Base-by-base conservation (phyloP, 176 grass and related monocot genomes). In the Juncus inflexus region DNA sequence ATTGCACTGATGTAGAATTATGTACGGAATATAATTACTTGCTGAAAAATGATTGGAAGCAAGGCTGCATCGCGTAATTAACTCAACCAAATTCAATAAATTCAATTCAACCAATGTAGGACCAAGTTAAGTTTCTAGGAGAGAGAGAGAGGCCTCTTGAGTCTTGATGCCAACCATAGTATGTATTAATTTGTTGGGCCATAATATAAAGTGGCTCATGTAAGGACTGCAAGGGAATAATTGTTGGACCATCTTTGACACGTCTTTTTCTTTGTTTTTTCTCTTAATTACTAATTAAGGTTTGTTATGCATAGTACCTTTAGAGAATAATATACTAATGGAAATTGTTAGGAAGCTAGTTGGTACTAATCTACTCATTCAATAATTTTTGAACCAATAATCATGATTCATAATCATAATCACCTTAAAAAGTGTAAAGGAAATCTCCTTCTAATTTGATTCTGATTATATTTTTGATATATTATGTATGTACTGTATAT, bases 301-400 rank as follows among this genome's bases (percentile, higher is more conserved):
- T 5, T 51, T 67, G 64, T 67, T 2, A 47, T 47, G 43, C 8
- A 67, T 19, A 28, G 19, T 16, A 7, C 14, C 47, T 50, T 67
- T 36, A 53, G 36, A 35, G 38, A 50, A 14, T 42, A 47, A 9
- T 47, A 70, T 58, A 6, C 43, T 5, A 60, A 55, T 55, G 55
- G 68, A 71, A 71, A 41, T 19, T 71, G 68, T 52, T 71, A 56
- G 12, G 68, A 71, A 71, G 13, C 43, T 47, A 47, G 28, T 60
- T 13, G 54, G 53, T 58, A 12, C 6, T 35, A 38, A 55, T 68
- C 37, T 38, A 40, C 13, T 6, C n/a, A 55, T 37, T 53, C 13
- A 68, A 68, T 45, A 51, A 68, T 68, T 14, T 12, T 55, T 3
- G 41, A 38, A 19, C 65, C 42, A 51, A 3, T 68, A 55, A 68